Evolutionary conservation across 345 rosid genomes (phyloP).

Genomic region (Populus nigra): DNA sequence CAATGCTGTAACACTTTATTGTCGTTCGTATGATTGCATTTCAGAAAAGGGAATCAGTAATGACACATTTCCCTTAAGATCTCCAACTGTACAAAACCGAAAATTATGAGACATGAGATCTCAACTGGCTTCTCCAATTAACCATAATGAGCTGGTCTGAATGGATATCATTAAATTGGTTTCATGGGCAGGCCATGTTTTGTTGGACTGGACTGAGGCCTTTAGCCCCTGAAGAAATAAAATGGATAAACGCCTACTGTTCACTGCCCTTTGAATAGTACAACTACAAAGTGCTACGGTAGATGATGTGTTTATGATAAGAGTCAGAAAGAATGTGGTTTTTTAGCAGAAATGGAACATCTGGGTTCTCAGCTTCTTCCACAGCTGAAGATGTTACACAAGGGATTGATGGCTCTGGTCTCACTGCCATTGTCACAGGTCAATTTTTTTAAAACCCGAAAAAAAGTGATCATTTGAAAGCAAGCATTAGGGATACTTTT

Average conservation of each 20-base stretch:
- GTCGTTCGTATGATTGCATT: not conserved
- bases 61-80: not conserved
- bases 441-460: not conserved
- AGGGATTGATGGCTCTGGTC: conserved; percentile 65
- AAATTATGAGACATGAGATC: not conserved
- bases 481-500: not conserved
- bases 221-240: not conserved
- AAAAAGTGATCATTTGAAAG: not conserved
- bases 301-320: not conserved
- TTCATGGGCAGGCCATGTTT: not conserved
- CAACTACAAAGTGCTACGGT: not conserved
- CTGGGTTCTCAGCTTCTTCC: conserved; percentile 75
- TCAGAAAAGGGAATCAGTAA: not conserved
- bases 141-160: not conserved
- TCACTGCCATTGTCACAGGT: conserved; percentile 84
- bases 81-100: not conserved
- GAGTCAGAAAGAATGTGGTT: conserved; percentile 42
- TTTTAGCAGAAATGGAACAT: conserved; percentile 52
- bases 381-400: conserved; percentile 78
- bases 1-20: not conserved
- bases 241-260: not conserved
- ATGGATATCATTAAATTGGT: not conserved
- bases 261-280: not conserved
- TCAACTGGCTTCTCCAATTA: not conserved
- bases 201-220: not conserved